Percentiles rank a stretch among this genome's conserved stretches.
phyloP scores from a whole-genome alignment of 352 stramenopile genomes.

The Pythium insidiosum region DNA sequence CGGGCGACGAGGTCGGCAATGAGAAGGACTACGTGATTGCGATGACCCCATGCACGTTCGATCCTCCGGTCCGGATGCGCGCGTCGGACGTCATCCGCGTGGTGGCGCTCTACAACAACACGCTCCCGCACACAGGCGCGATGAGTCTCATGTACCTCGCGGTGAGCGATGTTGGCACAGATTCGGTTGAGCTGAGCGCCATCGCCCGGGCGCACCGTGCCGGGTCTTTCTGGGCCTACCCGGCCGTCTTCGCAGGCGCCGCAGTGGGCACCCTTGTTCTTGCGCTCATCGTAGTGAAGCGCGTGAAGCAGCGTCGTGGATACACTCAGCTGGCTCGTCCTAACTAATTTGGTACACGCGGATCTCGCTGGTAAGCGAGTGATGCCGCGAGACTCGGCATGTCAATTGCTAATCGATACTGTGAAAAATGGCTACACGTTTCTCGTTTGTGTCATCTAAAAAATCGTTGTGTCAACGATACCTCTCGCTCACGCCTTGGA shows the following conservation, averaged over 20 bases:
- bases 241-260: conserved; percentile 18
- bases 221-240: too few species aligned
- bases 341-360: conserved; percentile 7
- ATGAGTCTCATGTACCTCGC: conserved; percentile 80
- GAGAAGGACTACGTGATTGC: conserved; percentile 62
- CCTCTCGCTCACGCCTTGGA: too few species aligned
- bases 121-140: conserved; percentile 55
- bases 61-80: conserved; percentile 60
- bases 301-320: conserved; percentile 39
- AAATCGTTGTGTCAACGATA: too few species aligned
- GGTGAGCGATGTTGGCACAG: conserved; percentile 39
- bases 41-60: conserved; percentile 72
- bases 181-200: conserved; percentile 1
- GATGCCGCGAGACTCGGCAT: too few species aligned
- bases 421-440: too few species aligned
- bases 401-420: too few species aligned
- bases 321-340: conserved; percentile 35
- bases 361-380: too few species aligned
- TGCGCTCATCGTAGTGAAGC: conserved; percentile 14
- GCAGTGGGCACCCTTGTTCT: conserved; percentile 15
- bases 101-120: conserved; percentile 80
- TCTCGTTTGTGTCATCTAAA: too few species aligned
- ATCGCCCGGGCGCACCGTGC: too few species aligned
- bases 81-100: conserved; percentile 63
- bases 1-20: conserved; percentile 42